Conservation (phyloP, 2,329 filamentous ascomycete genomes). For the Sclerotinia nivalis region DNA sequence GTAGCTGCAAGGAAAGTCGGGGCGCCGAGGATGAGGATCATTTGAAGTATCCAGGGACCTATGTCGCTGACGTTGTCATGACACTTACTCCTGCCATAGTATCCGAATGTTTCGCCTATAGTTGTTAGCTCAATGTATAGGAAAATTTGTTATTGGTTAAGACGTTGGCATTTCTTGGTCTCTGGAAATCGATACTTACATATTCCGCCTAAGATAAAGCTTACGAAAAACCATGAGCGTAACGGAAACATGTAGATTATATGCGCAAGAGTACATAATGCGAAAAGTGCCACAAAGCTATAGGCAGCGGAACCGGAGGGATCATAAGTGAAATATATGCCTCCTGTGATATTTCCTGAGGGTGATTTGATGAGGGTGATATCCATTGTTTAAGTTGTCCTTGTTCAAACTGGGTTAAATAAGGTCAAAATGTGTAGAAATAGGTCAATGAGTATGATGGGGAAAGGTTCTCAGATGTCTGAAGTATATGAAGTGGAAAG, state of each 20-base stretch:
- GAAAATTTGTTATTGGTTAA: neutral
- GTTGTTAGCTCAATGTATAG: neutral
- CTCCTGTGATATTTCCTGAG: neutral
- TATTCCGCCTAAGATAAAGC: conserved; percentile 27
- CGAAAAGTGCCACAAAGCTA: conserved; percentile 29
- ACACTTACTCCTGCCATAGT: conserved; percentile 25
- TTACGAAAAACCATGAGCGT: conserved; percentile 30
- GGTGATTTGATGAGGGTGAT: neutral
- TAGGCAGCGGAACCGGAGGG: conserved; percentile 28
- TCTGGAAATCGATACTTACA: conserved; percentile 24
- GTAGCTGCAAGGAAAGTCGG: conserved; percentile 48
- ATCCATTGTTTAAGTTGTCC: neutral
- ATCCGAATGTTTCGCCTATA: conserved; percentile 28
- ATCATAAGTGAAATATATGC: conserved; percentile 17
- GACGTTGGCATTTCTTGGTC: neutral
- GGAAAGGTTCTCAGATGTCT: neutral
- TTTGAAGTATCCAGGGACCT: conserved; percentile 45
- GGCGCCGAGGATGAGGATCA: conserved; percentile 46
- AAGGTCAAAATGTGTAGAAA: neutral
- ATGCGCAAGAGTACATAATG: conserved; percentile 23
- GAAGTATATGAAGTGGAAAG: neutral
- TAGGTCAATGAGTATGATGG: neutral
- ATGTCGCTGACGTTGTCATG: conserved; percentile 3
- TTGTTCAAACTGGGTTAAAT: neutral
- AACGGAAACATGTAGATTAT: conserved; percentile 28